Evolutionary conservation across 305 asterid species (phyloP).

Genomic region (Fraxinus baroniana): DNA sequence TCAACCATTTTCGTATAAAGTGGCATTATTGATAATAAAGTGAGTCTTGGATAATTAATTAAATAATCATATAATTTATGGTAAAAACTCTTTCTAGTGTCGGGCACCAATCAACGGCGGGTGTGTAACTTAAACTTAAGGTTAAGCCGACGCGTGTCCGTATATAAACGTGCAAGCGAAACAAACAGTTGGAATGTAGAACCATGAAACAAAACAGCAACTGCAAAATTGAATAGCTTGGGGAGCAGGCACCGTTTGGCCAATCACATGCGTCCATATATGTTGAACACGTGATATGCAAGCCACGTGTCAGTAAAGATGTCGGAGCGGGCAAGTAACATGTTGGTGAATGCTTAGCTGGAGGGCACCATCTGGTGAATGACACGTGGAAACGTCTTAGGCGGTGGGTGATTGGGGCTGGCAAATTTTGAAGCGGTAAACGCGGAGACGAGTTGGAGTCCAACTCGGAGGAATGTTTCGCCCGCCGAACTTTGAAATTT

Average conservation of each 20-base stretch:
- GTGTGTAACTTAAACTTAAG: background rate
- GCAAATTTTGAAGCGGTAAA: slow-evolving; percentile 33
- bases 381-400: background rate
- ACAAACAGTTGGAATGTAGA: slow-evolving; percentile 16
- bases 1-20: too few relatives aligned
- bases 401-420: background rate
- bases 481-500: slow-evolving; percentile 26
- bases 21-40: too few relatives aligned
- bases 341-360: slow-evolving; percentile 24
- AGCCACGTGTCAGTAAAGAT: slow-evolving; percentile 23
- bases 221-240: background rate
- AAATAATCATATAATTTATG: too few relatives aligned
- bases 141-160: slow-evolving; percentile 18
- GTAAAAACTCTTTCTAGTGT: background rate
- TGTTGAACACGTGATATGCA: slow-evolving; percentile 3
- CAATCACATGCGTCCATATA: slow-evolving; percentile 23
- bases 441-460: slow-evolving; percentile 29
- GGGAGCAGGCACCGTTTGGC: slow-evolving; percentile 29
- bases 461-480: slow-evolving; percentile 18
- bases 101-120: background rate
- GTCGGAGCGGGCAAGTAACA: slow-evolving; percentile 25
- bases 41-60: background rate
- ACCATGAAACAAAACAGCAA: background rate
- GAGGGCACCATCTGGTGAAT: background rate
- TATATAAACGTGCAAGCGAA: slow-evolving; percentile 38